Base-by-base conservation (phyloP, 2,329 filamentous ascomycete genomes). In the Gliomastix tumulicola region DNA sequence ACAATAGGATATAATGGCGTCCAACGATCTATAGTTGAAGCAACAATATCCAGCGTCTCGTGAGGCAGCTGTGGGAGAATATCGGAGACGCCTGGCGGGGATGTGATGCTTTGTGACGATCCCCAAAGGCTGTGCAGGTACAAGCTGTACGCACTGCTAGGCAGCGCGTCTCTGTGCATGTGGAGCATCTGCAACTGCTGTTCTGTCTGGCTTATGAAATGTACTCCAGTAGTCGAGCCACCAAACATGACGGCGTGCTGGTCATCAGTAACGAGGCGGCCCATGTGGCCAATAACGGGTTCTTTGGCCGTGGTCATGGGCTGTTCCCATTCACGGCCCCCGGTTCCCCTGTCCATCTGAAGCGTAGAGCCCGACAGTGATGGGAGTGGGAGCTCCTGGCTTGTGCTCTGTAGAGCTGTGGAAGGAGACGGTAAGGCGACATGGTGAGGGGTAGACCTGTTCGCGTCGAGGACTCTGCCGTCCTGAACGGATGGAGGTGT, bases 141-240 rank as follows among this genome's bases (percentile, higher is more conserved):
- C 3, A 52, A 11, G 9, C 45, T 41, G 17, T 51, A 51, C 1
- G 46, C 42, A 13, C 46, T 44, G 21, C 46, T 50, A 3, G 49
- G 49, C 11, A 52, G 47, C 1, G 47, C 38, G 2, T 50, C 48
- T 2, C 36, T 47, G 20, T 50, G 42, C 34, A 50, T 45, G 4
- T 41, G 34, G 10, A 43, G 42, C 34, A 49, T 42, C 13, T 51
- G 46, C 9, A 51, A 22, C 17, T 48, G 47, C 21, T 52, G 49
- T 30, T 52, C 49, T 2, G 46, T 46, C 30, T 51, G 49, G 22
- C 42, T 45, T 16, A 50, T 49, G 30, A 52, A 52, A 25, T 52
- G 49, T 6, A 51, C 49, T 4, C 49, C 49, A 2, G 49, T 52
- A 3, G 49, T 47, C 3, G 49, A 52, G 3, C 49, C 49, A 1